phyloP scores from a whole-genome alignment of 2,329 filamentous ascomycete species.

The Raffaelea ambrosiae region DNA sequence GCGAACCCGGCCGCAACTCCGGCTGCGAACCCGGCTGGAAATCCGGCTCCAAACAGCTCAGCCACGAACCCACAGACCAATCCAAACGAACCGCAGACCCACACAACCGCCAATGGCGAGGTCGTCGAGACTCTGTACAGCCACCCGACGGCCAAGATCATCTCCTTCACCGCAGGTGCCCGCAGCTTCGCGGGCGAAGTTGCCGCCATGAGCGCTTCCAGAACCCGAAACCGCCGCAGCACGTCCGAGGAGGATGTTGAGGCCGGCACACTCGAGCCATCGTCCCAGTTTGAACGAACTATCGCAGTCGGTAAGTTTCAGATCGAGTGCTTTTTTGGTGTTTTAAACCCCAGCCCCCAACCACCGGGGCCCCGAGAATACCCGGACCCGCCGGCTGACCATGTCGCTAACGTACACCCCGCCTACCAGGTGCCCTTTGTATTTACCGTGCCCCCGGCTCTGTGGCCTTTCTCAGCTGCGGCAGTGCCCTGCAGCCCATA shows the following conservation, averaged over 20 bases:
- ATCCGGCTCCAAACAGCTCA: no score
- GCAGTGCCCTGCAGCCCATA: slow-evolving; percentile 75
- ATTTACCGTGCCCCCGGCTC: slow-evolving; percentile 83
- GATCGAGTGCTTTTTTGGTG: not conserved
- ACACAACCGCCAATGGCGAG: slow-evolving; percentile 7
- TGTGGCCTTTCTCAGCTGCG: slow-evolving; percentile 81
- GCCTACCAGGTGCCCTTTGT: slow-evolving; percentile 54
- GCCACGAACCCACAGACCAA: not conserved
- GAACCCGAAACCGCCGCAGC: slow-evolving; percentile 10
- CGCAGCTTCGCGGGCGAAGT: slow-evolving; percentile 23
- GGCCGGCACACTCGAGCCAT: slow-evolving; percentile 62
- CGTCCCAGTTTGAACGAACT: slow-evolving; percentile 68
- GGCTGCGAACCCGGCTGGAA: no score
- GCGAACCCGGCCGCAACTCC: not conserved
- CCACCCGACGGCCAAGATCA: slow-evolving; percentile 64
- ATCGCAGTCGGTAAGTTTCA: slow-evolving; percentile 61
- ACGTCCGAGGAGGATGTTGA: slow-evolving; percentile 30
- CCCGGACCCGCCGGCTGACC: no score
- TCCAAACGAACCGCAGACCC: not conserved
- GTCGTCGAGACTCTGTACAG: slow-evolving; percentile 64
- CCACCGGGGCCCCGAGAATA: no score
- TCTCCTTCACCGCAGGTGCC: slow-evolving; percentile 38
- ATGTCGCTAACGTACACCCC: no score
- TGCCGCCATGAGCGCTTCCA: slow-evolving; percentile 18
- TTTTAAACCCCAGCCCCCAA: not conserved